Conservation (phyloP, 306 rosid species). For the Vigna trinervia region DNA sequence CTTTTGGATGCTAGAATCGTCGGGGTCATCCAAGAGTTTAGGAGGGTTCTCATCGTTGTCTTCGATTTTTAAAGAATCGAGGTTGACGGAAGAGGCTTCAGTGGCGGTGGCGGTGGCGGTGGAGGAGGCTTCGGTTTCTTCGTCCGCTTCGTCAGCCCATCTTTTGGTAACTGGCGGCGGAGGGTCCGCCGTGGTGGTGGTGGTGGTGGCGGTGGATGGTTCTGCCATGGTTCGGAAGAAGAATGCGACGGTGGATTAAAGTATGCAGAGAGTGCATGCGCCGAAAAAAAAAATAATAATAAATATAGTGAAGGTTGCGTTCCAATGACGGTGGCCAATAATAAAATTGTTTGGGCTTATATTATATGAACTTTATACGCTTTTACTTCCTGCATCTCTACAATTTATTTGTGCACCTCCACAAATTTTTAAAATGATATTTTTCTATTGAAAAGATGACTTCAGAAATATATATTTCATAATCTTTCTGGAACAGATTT, state of each 20-base stretch:
- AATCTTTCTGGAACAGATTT: no score
- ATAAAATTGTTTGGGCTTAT: not conserved
- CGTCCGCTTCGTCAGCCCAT: slow-evolving; percentile 71
- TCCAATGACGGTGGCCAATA: not conserved
- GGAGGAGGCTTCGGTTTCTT: slow-evolving; percentile 47
- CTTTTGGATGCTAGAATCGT: slow-evolving; percentile 74
- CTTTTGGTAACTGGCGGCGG: slow-evolving; percentile 41
- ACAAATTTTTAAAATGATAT: no score
- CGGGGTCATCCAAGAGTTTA: slow-evolving; percentile 76
- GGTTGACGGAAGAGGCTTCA: slow-evolving; percentile 41
- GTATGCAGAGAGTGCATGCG: no score
- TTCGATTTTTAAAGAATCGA: slow-evolving; percentile 56
- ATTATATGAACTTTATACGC: no score
- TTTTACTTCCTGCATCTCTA: no score
- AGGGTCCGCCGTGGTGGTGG: not conserved
- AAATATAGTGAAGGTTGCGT: not conserved
- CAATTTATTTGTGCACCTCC: no score
- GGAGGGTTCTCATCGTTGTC: slow-evolving; percentile 48
- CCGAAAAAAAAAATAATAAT: no score
- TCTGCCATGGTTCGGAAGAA: slow-evolving; percentile 29
- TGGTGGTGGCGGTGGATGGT: slow-evolving; percentile 14
- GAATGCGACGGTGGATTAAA: not conserved
- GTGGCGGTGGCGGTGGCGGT: not conserved
- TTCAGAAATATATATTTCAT: no score
- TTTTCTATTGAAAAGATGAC: no score